Evolutionary conservation across 192 early-diverging fungal species (phyloP), one percentile per base, ranked within the genome.

Genomic region (Coemansia interrupta): DNA sequence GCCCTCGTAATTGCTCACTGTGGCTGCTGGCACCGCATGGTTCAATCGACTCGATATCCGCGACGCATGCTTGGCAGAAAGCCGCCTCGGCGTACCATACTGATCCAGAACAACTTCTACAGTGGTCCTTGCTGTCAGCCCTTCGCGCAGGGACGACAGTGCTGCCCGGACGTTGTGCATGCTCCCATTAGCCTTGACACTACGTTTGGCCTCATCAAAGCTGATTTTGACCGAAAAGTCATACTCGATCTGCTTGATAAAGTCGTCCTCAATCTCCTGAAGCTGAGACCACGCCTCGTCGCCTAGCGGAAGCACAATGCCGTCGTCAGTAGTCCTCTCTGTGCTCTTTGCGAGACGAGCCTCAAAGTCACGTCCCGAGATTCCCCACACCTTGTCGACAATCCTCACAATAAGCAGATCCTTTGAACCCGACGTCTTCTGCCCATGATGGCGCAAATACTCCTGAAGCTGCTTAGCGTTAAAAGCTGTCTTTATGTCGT

Each of bases 371-470:
- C 50, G 48, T 1, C 32, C 22, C 10, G 66, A 65, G 3, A 69
- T 66, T 5, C 75, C 65, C 75, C 75, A 78, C 23, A 72, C 63
- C 0, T 58, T 40, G 45, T 55, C 46, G 22, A 78, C 59, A 24
- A 78, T 72, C 52, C 75, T 45, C 28, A 60, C 51, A 5, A 57
- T 53, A 53, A 69, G 47, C 19, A 28, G 47, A n/a, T 40, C n/a
- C 47, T 78, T 78, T 1, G 47, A 63, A 0, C 75, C 75, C 0
- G 43, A 26, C 0, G 13, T 18, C 23, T 23, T 28, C 11, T 55
- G 18, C 2, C 53, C 43, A 22, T 78, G 51, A 22, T 32, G 12
- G 19, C 48, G 36, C 55, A 78, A 29, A 19, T 78, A 78, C 38
- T 43, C 41, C 28, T 60, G 48, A 8, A 78, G 63, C 52, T 78